Evolutionary conservation across 371 early-diverging fungal genomes (phyloP).

Genomic region (Nematocida major): DNA sequence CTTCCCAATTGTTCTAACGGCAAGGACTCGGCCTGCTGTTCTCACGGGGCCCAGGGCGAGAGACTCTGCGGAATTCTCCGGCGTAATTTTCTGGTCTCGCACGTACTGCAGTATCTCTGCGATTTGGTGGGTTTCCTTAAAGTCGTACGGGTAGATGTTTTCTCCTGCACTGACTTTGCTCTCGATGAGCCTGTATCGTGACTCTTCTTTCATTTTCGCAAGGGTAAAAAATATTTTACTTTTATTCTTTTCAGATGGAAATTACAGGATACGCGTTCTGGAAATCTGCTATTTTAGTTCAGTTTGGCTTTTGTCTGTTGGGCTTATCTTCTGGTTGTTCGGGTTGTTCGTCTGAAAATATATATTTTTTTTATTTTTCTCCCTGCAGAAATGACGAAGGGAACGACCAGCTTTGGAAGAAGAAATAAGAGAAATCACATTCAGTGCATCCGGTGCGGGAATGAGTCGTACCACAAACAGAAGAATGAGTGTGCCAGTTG

Average conservation of each 20-base stretch:
- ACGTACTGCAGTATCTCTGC: neutral
- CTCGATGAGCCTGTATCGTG: constrained; percentile 13
- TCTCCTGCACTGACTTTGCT: constrained; percentile 38
- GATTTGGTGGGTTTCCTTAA: constrained; percentile 32
- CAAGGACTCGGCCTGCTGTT: constrained; percentile 44
- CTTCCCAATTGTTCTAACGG: constrained; percentile 16
- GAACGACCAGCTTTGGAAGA: constrained; percentile 98
- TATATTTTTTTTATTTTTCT: constrained; percentile 22
- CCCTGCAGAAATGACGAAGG: constrained; percentile 68
- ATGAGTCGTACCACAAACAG: constrained; percentile 94
- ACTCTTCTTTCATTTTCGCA: constrained; percentile 2
- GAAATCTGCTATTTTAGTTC: too few species aligned
- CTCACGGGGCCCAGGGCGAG: neutral
- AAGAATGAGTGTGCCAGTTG: constrained; percentile 96
- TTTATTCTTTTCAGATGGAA: too few species aligned
- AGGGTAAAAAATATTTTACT: constrained; percentile 20
- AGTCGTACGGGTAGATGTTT: constrained; percentile 44
- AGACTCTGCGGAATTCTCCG: neutral
- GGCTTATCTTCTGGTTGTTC: neutral
- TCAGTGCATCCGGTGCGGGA: constrained; percentile 92
- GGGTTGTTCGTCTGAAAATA: neutral
- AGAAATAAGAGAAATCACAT: constrained; percentile 97
- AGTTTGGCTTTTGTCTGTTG: too few species aligned
- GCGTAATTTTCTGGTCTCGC: constrained; percentile 11
- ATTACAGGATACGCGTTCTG: too few species aligned